phyloP scores from a whole-genome alignment of 2,329 filamentous ascomycete species.

The Curvularia verruculosa region DNA sequence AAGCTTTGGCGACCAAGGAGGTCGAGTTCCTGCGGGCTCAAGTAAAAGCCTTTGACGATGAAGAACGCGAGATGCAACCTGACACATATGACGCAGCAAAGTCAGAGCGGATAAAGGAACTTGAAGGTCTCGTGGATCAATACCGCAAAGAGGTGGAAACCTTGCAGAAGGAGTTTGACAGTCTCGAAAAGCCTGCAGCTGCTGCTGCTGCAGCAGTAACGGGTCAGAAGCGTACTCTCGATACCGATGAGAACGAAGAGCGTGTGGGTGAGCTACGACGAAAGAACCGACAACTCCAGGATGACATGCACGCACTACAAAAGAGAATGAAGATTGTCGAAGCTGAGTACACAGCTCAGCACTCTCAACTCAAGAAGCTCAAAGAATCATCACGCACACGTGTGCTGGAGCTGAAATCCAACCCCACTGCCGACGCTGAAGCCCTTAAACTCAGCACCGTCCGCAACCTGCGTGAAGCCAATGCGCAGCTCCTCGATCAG shows the following conservation, averaged over 20 bases:
- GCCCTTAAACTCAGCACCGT: constrained; percentile 84
- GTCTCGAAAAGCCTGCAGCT: constrained; percentile 62
- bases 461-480: constrained; percentile 78
- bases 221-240: constrained; percentile 68
- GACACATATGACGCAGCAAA: constrained; percentile 80
- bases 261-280: constrained; percentile 82
- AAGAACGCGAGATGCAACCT: constrained; percentile 85
- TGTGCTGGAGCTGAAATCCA: constrained; percentile 84
- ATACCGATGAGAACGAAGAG: constrained; percentile 65
- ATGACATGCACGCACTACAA: constrained; percentile 72
- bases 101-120: constrained; percentile 73
- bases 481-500: constrained; percentile 78
- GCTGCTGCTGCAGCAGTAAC: constrained; percentile 46
- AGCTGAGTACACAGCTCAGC: constrained; percentile 74
- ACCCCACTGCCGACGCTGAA: constrained; percentile 86
- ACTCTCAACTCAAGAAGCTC: constrained; percentile 72
- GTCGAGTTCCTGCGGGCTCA: constrained; percentile 93
- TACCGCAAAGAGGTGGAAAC: constrained; percentile 82
- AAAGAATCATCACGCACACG: constrained; percentile 76
- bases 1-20: constrained; percentile 84
- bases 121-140: constrained; percentile 84
- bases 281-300: constrained; percentile 85
- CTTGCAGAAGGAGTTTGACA: constrained; percentile 75
- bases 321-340: constrained; percentile 73
- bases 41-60: constrained; percentile 81